phyloP scores from a whole-genome alignment of 1,284 basidiomycete genomes.

The Apiotrichum mycotoxinovorans region DNA sequence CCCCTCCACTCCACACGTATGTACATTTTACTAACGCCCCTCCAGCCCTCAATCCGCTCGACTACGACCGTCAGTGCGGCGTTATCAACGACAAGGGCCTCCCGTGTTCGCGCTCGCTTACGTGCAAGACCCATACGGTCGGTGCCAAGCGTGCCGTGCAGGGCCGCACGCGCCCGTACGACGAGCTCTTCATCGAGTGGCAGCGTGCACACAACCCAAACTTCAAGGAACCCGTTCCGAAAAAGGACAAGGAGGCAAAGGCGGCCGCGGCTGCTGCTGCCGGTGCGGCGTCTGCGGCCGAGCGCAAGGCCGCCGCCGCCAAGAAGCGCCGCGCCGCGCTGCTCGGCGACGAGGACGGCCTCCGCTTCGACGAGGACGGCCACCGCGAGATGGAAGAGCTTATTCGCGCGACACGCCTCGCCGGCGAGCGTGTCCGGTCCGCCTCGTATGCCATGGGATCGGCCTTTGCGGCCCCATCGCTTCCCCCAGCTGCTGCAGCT shows the following conservation, averaged over 20 bases:
- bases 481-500: slow-evolving; percentile 3
- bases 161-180: slow-evolving; percentile 80
- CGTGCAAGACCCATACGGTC: slow-evolving; percentile 98
- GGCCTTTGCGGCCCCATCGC: neutral
- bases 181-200: slow-evolving; percentile 87
- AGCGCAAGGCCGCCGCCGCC: slow-evolving; percentile 54
- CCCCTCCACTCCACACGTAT: no score
- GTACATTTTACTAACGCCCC: slow-evolving; percentile 1
- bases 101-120: slow-evolving; percentile 92
- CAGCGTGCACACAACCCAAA: slow-evolving; percentile 88
- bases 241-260: slow-evolving; percentile 27
- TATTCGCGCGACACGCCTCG: slow-evolving; percentile 57
- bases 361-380: slow-evolving; percentile 70
- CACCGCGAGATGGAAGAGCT: slow-evolving; percentile 65
- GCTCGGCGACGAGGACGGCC: slow-evolving; percentile 51
- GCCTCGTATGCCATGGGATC: slow-evolving; percentile 3
- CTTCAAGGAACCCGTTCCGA: slow-evolving; percentile 84
- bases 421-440: slow-evolving; percentile 51
- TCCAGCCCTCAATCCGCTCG: slow-evolving; percentile 61
- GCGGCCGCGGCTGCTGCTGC: slow-evolving; percentile 2
- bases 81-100: slow-evolving; percentile 95
- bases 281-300: slow-evolving; percentile 6
- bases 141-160: slow-evolving; percentile 89
- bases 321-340: slow-evolving; percentile 32
- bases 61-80: slow-evolving; percentile 91